phyloP scores from a whole-genome alignment of 768 basidiomycete genomes.

The Rhizopogon vinicolor region DNA sequence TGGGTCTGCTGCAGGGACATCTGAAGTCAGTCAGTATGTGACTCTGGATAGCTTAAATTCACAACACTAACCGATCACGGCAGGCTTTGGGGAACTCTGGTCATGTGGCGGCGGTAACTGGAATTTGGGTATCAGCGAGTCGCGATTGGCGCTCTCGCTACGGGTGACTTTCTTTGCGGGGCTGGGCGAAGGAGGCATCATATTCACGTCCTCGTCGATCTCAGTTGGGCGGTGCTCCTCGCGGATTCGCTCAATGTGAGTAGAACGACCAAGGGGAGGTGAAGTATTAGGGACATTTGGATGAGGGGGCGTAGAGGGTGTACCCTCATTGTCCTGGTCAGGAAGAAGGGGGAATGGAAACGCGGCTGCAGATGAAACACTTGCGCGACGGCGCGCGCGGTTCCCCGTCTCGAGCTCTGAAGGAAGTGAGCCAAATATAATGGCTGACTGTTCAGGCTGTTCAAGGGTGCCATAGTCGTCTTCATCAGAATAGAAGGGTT shows the following conservation, averaged over 20 bases:
- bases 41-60: neutral
- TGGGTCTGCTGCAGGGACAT: constrained; percentile 12
- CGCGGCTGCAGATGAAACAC: constrained; percentile 30
- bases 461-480: constrained; percentile 22
- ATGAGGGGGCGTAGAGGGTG: constrained; percentile 20
- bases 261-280: constrained; percentile 32
- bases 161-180: constrained; percentile 28
- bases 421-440: constrained; percentile 31
- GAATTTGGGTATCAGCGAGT: constrained; percentile 32
- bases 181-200: constrained; percentile 48
- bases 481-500: constrained; percentile 41
- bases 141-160: constrained; percentile 17
- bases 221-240: constrained; percentile 23
- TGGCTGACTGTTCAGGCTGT: constrained; percentile 3
- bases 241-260: constrained; percentile 31
- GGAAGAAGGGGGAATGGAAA: constrained; percentile 28
- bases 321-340: constrained; percentile 9
- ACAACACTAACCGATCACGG: constrained; percentile 11
- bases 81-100: constrained; percentile 19
- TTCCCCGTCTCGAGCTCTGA: constrained; percentile 38
- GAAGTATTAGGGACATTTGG: neutral
- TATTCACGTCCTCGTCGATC: constrained; percentile 35
- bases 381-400: constrained; percentile 34
- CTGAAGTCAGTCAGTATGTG: constrained; percentile 8
- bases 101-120: constrained; percentile 13